phyloP scores from a whole-genome alignment of 306 rosid genomes.

The Gynostemma pentaphyllum region DNA sequence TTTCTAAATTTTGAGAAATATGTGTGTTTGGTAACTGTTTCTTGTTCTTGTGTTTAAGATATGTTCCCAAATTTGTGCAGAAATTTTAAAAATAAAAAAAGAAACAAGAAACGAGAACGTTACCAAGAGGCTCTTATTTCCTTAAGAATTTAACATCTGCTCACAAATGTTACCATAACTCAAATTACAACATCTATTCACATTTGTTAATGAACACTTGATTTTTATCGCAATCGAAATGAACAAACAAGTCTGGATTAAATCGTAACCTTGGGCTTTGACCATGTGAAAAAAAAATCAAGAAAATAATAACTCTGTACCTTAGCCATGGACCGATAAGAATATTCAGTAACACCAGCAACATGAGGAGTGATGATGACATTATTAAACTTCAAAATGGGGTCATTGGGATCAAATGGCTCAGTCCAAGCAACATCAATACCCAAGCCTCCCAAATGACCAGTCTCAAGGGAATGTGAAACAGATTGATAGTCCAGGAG shows the following conservation, averaged over 20 bases:
- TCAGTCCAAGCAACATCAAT: slow-evolving; percentile 89
- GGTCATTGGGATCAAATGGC: slow-evolving; percentile 70
- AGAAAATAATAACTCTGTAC: slow-evolving; percentile 16
- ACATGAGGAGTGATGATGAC: slow-evolving; percentile 79
- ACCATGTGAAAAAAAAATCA: too few relatives aligned
- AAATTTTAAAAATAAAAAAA: too few relatives aligned
- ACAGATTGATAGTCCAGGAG: slow-evolving; percentile 58
- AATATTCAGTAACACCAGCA: slow-evolving; percentile 73
- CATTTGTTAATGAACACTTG: not conserved
- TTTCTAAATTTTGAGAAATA: too few relatives aligned
- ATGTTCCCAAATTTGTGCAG: too few relatives aligned
- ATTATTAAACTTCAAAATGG: slow-evolving; percentile 53
- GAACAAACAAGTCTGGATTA: not conserved
- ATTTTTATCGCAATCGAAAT: not conserved
- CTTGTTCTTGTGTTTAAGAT: too few relatives aligned
- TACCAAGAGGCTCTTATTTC: too few relatives aligned
- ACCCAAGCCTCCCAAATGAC: slow-evolving; percentile 80
- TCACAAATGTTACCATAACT: too few relatives aligned
- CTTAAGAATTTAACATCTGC: too few relatives aligned
- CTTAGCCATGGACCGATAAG: slow-evolving; percentile 85
- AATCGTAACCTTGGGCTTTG: too few relatives aligned
- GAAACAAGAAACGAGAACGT: too few relatives aligned
- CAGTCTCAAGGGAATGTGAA: slow-evolving; percentile 36
- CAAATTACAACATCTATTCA: too few relatives aligned
- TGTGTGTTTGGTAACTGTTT: too few relatives aligned